These are phyloP conservation scores for Euphrasia confusa DNA, from an alignment of 257 asterid species.

Conservation along the genomic window DNA sequence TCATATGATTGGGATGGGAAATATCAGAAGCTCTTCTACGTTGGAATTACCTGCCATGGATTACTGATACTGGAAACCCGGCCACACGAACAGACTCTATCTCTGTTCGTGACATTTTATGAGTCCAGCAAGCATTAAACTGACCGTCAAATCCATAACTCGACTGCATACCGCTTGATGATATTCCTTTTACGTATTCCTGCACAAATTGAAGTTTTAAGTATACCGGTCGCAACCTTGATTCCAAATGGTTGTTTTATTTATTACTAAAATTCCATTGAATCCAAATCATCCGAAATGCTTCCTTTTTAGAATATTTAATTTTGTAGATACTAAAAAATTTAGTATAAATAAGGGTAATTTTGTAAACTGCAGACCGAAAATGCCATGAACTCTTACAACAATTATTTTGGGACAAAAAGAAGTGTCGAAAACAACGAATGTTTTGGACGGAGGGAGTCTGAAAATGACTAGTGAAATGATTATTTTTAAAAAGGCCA, in stretches of 20 bases:
- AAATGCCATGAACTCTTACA: too few species aligned
- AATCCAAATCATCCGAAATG: too few species aligned
- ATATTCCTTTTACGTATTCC: constrained; percentile 89
- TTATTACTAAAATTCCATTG: too few species aligned
- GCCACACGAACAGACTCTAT: constrained; percentile 59
- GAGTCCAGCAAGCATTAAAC: constrained; percentile 95
- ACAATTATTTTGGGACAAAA: too few species aligned
- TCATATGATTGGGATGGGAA: neutral
- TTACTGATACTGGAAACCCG: constrained; percentile 77
- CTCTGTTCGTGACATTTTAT: constrained; percentile 58
- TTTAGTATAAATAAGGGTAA: too few species aligned
- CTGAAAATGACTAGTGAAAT: neutral
- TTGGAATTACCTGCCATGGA: constrained; percentile 81
- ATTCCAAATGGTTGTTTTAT: too few species aligned
- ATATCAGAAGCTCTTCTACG: constrained; percentile 4
- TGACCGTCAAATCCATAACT: constrained; percentile 90
- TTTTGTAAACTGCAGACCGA: too few species aligned
- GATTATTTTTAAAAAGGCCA: neutral
- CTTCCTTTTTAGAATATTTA: too few species aligned
- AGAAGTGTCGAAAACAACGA: too few species aligned
- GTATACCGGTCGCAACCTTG: neutral
- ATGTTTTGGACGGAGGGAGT: too few species aligned
- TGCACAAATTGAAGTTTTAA: constrained; percentile 30
- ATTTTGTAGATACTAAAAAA: too few species aligned
- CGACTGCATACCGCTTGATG: constrained; percentile 89